A percentile compares a stretch with the other conserved stretches of the same genome.
Evolutionary conservation across 2,329 filamentous ascomycete genomes (phyloP).

Genomic region (Dothidotthia symphoricarpi): DNA sequence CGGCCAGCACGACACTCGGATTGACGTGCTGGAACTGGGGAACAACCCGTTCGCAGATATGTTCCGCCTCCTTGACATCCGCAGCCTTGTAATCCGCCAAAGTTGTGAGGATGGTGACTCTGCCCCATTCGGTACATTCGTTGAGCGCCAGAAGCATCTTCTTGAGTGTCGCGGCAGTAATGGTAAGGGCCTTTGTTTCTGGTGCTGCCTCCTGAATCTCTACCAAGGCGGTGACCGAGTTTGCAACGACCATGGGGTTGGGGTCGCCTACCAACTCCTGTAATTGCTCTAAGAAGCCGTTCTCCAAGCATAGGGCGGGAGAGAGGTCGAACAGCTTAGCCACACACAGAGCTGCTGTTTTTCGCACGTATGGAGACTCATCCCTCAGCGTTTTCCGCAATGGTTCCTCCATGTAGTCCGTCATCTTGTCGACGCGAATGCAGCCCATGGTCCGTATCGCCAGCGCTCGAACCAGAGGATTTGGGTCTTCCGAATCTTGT

Average conservation of each 20-base stretch:
- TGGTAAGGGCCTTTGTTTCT: conserved; percentile 80
- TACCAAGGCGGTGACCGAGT: conserved; percentile 88
- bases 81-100: conserved; percentile 80
- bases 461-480: conserved; percentile 88
- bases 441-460: conserved; percentile 98
- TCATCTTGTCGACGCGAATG: conserved; percentile 98
- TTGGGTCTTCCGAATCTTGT: conserved; percentile 97
- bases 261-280: conserved; percentile 97
- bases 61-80: conserved; percentile 95
- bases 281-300: conserved; percentile 88
- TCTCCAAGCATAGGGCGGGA: conserved; percentile 87
- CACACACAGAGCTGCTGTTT: conserved; percentile 96
- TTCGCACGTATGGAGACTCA: conserved; percentile 96
- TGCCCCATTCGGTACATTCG: conserved; percentile 97
- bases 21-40: conserved; percentile 99
- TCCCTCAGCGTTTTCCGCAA: conserved; percentile 92
- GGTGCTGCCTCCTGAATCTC: conserved; percentile 90
- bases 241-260: conserved; percentile 98
- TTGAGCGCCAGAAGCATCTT: conserved; percentile 96
- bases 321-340: conserved; percentile 97
- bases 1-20: conserved; percentile 92
- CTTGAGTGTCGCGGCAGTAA: conserved; percentile 81
- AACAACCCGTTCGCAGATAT: conserved; percentile 93
- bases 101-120: conserved; percentile 88
- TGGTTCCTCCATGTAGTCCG: conserved; percentile 99